Evolutionary conservation across 768 basidiomycete species (phyloP), one percentile per base, ranked within the genome.

Genomic region (Dacryopinax primogenitus): DNA sequence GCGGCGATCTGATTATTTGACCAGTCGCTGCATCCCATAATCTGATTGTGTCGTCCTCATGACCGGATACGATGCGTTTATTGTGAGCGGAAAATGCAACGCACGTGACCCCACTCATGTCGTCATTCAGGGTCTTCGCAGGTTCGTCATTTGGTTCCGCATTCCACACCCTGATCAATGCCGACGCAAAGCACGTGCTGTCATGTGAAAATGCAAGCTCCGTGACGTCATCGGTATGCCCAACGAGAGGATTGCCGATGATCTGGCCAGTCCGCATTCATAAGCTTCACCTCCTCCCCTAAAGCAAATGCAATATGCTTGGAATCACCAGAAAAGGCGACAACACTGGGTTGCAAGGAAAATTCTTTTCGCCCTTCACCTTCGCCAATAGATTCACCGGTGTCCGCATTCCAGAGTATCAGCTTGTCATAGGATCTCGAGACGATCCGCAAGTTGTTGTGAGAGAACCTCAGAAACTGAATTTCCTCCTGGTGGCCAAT

Each of bases 101-200:
- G 51, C 70, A 74, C 16, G 79, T 81, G 35, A 80, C 76, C 1
- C 77, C 76, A 21, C 61, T 23, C 7, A 44, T 6, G 41, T 44
- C 18, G 23, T 23, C 41, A 6, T 15, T 44, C 7, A 44, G 3
- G 3, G 41, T 15, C 41, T 44, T 23, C 3, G 18, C 41, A 18
- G 23, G 16, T 15, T 15, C 41, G 6, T 7, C 41, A 3, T 4
- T 23, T 3, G 3, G 16, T 6, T 44, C 7, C 18, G 41, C 18
- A 6, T 64, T 26, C 63, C 63, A 64, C 34, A 64, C 23, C 18
- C 63, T 64, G 26, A 35, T 26, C 9, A 41, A 66, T 2, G 36
- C 66, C 32, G 66, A 63, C 11, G 33, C 66, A 9, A 66, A 30
- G 26, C 26, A 2, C 36, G 6, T 6, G 15, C 63, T 36, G 36